A percentile compares a stretch with the other conserved stretches of the same genome.
Conservation (phyloP, 1,284 basidiomycete species). For the Malassezia sympodialis region DNA sequence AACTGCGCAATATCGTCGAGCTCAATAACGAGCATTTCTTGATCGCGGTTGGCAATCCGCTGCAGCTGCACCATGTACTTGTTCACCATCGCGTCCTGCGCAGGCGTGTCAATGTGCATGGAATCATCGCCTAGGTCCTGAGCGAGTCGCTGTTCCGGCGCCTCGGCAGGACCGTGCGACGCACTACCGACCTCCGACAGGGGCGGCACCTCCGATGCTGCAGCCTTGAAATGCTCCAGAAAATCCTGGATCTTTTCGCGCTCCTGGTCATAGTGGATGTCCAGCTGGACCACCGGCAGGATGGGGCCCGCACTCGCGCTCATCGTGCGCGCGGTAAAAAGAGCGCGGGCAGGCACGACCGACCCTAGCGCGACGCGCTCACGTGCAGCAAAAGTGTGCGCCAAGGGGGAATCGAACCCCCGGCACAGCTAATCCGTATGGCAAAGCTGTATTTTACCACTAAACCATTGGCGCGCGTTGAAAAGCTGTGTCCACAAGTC, state of each 20-base stretch:
- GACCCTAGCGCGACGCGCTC: neutral
- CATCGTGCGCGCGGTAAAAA: constrained; percentile 7
- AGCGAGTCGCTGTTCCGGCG: constrained; percentile 16
- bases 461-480: constrained; percentile 18
- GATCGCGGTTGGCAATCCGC: constrained; percentile 82
- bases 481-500: neutral
- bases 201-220: constrained; percentile 20
- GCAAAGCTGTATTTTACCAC: constrained; percentile 25
- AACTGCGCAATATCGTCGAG: constrained; percentile 63
- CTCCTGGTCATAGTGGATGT: constrained; percentile 54
- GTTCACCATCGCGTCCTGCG: constrained; percentile 37
- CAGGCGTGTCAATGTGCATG: constrained; percentile 8
- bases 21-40: constrained; percentile 70
- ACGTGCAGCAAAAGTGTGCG: constrained; percentile 15
- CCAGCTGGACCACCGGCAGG: constrained; percentile 54
- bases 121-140: constrained; percentile 12
- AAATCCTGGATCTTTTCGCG: constrained; percentile 42
- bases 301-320: constrained; percentile 20
- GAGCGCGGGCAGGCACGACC: neutral
- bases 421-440: constrained; percentile 21
- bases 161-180: constrained; percentile 17
- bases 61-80: constrained; percentile 89
- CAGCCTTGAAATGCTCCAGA: constrained; percentile 35
- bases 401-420: constrained; percentile 24
- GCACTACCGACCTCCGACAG: constrained; percentile 12